These are phyloP conservation scores for Isoetes engelmannii DNA, from an alignment of 83 land plant species.

Conservation along the genomic window DNA sequence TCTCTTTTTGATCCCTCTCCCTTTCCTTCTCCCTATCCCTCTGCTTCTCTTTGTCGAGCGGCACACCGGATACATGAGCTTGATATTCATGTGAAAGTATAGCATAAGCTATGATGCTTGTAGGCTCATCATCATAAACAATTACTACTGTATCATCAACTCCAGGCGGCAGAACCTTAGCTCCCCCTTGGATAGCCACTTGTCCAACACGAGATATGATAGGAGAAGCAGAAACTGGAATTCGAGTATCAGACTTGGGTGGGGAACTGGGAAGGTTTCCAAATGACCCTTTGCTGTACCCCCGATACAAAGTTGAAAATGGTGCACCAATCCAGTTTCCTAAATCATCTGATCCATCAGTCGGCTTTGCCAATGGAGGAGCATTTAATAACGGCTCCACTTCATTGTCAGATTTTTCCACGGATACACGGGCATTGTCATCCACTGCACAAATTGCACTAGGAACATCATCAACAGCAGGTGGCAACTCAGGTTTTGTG, in stretches of 20 bases:
- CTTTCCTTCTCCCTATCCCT: constrained; percentile 18
- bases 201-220: constrained; percentile 23
- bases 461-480: constrained; percentile 1
- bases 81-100: constrained; percentile 38
- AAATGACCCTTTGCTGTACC: constrained; percentile 36
- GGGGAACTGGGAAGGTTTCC: constrained; percentile 12
- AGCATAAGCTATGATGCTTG: constrained; percentile 82
- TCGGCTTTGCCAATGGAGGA: constrained; percentile 11
- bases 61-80: constrained; percentile 17
- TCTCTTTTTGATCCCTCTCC: constrained; percentile 2
- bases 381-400: too few species aligned
- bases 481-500: neutral
- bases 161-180: constrained; percentile 46
- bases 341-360: constrained; percentile 29
- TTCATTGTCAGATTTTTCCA: too few species aligned
- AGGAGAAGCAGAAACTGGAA: constrained; percentile 7
- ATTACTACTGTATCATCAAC: constrained; percentile 45
- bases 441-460: neutral
- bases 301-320: constrained; percentile 37
- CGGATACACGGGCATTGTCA: neutral
- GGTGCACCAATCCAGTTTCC: constrained; percentile 48
- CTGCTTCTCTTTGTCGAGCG: constrained; percentile 16
- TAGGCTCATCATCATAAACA: constrained; percentile 68
- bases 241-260: constrained; percentile 29
- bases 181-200: constrained; percentile 36